Conservation (phyloP, 1,284 basidiomycete species). For the Flammula alnicola region DNA sequence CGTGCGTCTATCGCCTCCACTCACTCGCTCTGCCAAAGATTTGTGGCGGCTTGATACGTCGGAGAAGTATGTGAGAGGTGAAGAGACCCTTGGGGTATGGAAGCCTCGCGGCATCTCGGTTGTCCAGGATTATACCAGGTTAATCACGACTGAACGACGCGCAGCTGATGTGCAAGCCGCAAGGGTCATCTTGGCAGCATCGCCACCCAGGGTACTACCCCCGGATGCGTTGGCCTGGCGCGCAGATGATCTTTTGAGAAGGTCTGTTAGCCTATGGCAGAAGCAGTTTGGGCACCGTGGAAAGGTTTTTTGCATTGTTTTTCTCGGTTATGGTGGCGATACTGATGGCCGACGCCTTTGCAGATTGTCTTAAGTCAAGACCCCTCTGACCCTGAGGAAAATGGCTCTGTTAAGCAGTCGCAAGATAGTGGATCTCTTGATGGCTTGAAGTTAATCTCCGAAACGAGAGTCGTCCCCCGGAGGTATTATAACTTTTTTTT, state of each 20-base stretch:
- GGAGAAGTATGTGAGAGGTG: slow-evolving; percentile 91
- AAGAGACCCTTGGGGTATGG: slow-evolving; percentile 85
- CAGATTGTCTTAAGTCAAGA: slow-evolving; percentile 82
- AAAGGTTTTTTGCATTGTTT: slow-evolving; percentile 55
- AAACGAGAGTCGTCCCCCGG: slow-evolving; percentile 71
- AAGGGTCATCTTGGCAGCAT: slow-evolving; percentile 71
- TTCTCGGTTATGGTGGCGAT: slow-evolving; percentile 16
- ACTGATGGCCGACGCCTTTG: slow-evolving; percentile 8
- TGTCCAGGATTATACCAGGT: slow-evolving; percentile 81
- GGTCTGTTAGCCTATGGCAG: slow-evolving; percentile 80
- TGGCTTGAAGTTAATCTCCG: slow-evolving; percentile 70
- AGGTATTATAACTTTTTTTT: slow-evolving; percentile 49
- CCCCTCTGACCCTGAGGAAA: slow-evolving; percentile 57
- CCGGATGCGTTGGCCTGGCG: slow-evolving; percentile 66
- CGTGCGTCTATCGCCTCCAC: slow-evolving; percentile 80
- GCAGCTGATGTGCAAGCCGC: slow-evolving; percentile 91
- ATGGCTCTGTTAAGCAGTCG: slow-evolving; percentile 41
- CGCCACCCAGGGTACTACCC: slow-evolving; percentile 52
- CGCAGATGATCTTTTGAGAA: slow-evolving; percentile 63
- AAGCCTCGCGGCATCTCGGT: slow-evolving; percentile 86
- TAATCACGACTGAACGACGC: slow-evolving; percentile 71
- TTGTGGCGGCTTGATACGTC: slow-evolving; percentile 95
- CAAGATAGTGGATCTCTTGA: slow-evolving; percentile 46
- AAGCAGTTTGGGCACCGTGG: slow-evolving; percentile 77
- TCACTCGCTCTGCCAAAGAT: slow-evolving; percentile 87